Evolutionary conservation across 2,329 filamentous ascomycete species (phyloP).

Genomic region (Trichoderma sp.): DNA sequence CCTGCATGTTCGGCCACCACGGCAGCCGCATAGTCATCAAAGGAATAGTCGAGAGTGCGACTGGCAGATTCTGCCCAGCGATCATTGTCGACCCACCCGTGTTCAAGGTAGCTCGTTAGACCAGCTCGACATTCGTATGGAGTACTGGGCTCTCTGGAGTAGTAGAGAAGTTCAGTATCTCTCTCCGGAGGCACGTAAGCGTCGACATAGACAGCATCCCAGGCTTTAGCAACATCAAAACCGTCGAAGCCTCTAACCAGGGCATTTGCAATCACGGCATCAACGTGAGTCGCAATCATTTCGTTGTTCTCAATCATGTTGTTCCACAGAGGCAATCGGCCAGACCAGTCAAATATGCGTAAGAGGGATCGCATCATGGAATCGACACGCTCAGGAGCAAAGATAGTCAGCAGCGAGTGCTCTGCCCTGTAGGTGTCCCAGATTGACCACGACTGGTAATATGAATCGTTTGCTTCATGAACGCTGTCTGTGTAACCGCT

Average conservation of each 20-base stretch:
- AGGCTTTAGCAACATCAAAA: slow-evolving; percentile 43
- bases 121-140: slow-evolving; percentile 45
- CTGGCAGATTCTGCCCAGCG: slow-evolving; percentile 46
- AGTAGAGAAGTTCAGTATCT: slow-evolving; percentile 44
- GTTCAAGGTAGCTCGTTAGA: slow-evolving; percentile 41
- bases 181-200: slow-evolving; percentile 43
- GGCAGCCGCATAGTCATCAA: slow-evolving; percentile 44
- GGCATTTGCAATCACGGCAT: slow-evolving; percentile 47
- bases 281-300: slow-evolving; percentile 49
- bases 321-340: slow-evolving; percentile 47
- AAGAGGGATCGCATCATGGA: slow-evolving; percentile 46
- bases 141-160: slow-evolving; percentile 44
- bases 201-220: slow-evolving; percentile 43
- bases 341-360: slow-evolving; percentile 45
- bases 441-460: slow-evolving; percentile 50
- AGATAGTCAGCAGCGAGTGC: slow-evolving; percentile 43
- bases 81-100: slow-evolving; percentile 47
- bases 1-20: slow-evolving; percentile 39
- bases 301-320: slow-evolving; percentile 50
- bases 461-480: slow-evolving; percentile 41
- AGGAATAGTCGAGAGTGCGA: slow-evolving; percentile 46
- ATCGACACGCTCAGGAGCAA: slow-evolving; percentile 45
- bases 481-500: slow-evolving; percentile 46
- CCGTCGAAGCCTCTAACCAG: slow-evolving; percentile 40
- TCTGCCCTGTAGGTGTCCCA: slow-evolving; percentile 50